These are phyloP conservation scores for Cenchrus fungigraminus DNA, from an alignment of 176 grass and related monocot species.

Conservation along the genomic window DNA sequence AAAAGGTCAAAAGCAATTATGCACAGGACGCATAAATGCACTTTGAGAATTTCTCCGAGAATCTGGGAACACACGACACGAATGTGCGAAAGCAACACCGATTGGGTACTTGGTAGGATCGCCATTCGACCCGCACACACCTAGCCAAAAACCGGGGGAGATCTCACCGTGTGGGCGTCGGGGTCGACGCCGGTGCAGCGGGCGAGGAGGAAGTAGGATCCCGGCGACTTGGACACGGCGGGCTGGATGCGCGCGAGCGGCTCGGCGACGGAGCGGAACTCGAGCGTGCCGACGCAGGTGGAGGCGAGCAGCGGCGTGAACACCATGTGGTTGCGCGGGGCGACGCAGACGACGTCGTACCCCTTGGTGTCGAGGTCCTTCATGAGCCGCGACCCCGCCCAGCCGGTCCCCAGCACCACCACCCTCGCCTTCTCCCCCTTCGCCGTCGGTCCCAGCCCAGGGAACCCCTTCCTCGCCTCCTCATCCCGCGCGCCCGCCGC, in stretches of 20 bases:
- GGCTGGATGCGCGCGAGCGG: slow-evolving; percentile 85
- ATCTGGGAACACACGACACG: slow-evolving; percentile 11
- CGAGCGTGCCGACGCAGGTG: slow-evolving; percentile 97
- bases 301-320: slow-evolving; percentile 99
- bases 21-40: not conserved
- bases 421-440: slow-evolving; percentile 80
- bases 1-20: slow-evolving; percentile 10
- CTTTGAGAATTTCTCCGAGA: slow-evolving; percentile 20
- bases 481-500: slow-evolving; percentile 22
- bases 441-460: slow-evolving; percentile 67
- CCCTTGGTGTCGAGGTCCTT: slow-evolving; percentile 73
- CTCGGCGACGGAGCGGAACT: slow-evolving; percentile 98
- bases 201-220: slow-evolving; percentile 88
- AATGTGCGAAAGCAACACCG: not conserved
- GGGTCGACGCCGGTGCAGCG: slow-evolving; percentile 75
- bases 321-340: slow-evolving; percentile 98
- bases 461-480: slow-evolving; percentile 31
- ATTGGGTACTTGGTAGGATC: not conserved
- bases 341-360: slow-evolving; percentile 94
- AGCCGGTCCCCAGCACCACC: slow-evolving; percentile 93
- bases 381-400: slow-evolving; percentile 90
- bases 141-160: not conserved
- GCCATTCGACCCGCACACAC: not conserved
- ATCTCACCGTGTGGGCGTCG: slow-evolving; percentile 68
- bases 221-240: slow-evolving; percentile 68